These are phyloP conservation scores for Penicillium thymicola DNA, from an alignment of 2,329 filamentous ascomycete species.

Conservation along the genomic window DNA sequence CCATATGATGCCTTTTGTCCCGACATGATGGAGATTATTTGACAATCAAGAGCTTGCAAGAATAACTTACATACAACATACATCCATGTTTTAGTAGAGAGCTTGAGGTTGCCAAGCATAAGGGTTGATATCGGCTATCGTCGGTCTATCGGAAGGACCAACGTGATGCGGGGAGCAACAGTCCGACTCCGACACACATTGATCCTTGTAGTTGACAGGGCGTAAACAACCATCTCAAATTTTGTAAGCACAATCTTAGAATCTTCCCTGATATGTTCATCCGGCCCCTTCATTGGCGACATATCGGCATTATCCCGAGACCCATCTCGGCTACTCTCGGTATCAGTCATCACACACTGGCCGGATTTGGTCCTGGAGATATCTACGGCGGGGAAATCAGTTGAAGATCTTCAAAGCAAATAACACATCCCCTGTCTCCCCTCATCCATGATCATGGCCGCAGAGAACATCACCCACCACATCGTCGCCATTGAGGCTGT, in stretches of 20 bases:
- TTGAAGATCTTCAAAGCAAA: background rate
- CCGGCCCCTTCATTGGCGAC: background rate
- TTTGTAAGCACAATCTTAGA: background rate
- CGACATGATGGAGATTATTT: background rate
- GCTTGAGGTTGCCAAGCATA: background rate
- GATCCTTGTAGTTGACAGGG: background rate
- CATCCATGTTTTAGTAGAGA: background rate
- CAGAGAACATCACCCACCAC: slow-evolving; percentile 35
- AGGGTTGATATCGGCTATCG: background rate
- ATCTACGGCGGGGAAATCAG: background rate
- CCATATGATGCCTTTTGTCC: background rate
- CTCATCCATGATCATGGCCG: background rate
- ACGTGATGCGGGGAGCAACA: background rate
- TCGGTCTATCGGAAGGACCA: background rate
- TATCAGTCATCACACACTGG: background rate
- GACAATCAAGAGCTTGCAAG: background rate
- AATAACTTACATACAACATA: background rate
- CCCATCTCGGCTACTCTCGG: slow-evolving; percentile 4
- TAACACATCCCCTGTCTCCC: background rate
- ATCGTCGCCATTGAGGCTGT: slow-evolving; percentile 49
- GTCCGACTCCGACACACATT: background rate
- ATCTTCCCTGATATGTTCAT: background rate
- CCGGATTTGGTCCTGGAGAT: background rate
- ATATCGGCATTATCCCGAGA: background rate
- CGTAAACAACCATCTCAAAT: background rate